Conservation (phyloP, 108 stramenopile species). For the Schizochytrium sp. region DNA sequence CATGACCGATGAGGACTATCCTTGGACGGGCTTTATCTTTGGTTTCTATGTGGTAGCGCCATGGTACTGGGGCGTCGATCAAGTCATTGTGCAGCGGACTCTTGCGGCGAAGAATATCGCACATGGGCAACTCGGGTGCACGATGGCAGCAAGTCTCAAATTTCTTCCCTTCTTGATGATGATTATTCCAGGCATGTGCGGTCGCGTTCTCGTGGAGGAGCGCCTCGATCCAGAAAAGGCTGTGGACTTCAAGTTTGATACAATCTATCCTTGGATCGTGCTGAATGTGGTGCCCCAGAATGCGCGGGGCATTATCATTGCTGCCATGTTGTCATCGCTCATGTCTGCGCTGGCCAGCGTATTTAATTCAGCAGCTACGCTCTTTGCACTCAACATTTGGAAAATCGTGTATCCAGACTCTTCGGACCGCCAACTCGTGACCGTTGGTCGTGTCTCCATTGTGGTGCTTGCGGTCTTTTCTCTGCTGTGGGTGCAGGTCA, state of each 20-base stretch:
- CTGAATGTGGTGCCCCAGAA: not conserved
- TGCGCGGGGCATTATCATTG: not conserved
- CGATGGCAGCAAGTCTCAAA: not conserved
- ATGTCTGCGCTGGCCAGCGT: conserved; percentile 6
- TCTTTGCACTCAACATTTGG: not conserved
- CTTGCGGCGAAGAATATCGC: not conserved
- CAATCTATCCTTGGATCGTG: not conserved
- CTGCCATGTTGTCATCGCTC: not conserved
- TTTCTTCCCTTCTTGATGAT: conserved; percentile 10
- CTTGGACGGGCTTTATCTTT: not conserved
- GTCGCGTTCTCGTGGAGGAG: not conserved
- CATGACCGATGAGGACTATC: not conserved
- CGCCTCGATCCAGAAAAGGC: not conserved
- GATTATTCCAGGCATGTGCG: not conserved
- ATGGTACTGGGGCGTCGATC: conserved; percentile 13
- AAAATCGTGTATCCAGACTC: not conserved
- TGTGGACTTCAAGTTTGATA: not conserved
- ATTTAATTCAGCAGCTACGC: not conserved
- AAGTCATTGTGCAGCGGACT: not conserved
- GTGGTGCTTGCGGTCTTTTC: not conserved
- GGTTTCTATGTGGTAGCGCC: not conserved
- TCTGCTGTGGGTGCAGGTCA: conserved; percentile 5
- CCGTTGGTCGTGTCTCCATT: not conserved
- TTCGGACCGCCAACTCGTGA: not conserved
- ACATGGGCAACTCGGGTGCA: not conserved